Evolutionary conservation across 345 rosid genomes (phyloP).

Genomic region (Turnera subulata): DNA sequence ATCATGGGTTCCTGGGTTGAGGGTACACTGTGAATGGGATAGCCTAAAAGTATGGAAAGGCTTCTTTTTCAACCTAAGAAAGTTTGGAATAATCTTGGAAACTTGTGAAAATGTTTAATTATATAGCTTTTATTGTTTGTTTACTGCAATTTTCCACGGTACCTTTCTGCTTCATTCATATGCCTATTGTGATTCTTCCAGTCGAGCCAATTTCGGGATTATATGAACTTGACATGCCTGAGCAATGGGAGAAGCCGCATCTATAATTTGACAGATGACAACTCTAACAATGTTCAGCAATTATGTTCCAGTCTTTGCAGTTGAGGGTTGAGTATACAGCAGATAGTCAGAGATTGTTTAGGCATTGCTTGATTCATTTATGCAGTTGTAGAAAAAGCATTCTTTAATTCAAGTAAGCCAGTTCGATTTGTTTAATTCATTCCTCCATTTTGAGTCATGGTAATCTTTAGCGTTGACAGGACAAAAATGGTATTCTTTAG

Average conservation of each 20-base stretch:
- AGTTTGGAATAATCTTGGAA: neutral
- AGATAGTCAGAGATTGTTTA: slow-evolving; percentile 1
- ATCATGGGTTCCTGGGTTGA: too few species aligned
- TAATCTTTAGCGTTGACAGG: too few species aligned
- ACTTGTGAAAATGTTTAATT: neutral
- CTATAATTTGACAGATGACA: slow-evolving; percentile 25
- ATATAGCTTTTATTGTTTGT: neutral
- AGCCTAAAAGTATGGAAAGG: neutral
- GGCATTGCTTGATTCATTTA: slow-evolving; percentile 4
- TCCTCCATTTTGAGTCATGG: too few species aligned
- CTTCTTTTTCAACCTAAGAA: too few species aligned
- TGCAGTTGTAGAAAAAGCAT: slow-evolving; percentile 5
- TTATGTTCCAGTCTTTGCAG: slow-evolving; percentile 62
- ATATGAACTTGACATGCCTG: slow-evolving; percentile 60
- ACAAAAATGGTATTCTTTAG: too few species aligned
- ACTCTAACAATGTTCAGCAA: slow-evolving; percentile 27
- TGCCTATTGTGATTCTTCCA: slow-evolving; percentile 24
- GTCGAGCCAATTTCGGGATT: slow-evolving; percentile 45
- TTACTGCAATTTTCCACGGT: neutral
- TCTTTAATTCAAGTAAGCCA: slow-evolving; percentile 1
- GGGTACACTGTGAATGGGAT: neutral
- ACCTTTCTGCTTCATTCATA: neutral
- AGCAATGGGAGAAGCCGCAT: slow-evolving; percentile 40
- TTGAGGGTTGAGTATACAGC: slow-evolving; percentile 22
- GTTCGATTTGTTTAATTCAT: too few species aligned